phyloP scores from a whole-genome alignment of 441 rosid genomes.

The Rhodomyrtus psidioides region DNA sequence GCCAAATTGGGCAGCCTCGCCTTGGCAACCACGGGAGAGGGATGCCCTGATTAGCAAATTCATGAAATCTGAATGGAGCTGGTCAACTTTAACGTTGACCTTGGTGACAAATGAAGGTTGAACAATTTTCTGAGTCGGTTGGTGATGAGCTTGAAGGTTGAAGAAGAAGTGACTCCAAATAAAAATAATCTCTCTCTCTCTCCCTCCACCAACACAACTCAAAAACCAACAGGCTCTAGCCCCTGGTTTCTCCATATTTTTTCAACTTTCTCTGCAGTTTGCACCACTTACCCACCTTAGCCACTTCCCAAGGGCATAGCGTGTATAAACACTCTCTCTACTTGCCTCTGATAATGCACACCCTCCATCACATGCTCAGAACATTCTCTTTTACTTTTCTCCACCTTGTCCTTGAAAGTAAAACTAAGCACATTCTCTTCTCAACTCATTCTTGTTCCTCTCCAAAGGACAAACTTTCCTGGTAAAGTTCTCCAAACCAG shows the following conservation, averaged over 20 bases:
- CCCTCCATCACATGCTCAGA: neutral
- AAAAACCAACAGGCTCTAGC: slow-evolving; percentile 4
- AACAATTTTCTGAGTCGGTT: neutral
- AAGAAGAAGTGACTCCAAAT: neutral
- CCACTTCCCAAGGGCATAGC: neutral
- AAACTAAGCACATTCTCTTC: neutral
- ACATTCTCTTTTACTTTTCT: neutral
- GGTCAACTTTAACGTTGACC: neutral
- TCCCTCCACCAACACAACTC: neutral
- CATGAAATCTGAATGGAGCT: neutral
- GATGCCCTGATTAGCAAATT: neutral
- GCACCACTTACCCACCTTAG: neutral
- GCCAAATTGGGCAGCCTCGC: too few species aligned
- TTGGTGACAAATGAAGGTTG: neutral
- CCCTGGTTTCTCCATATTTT: neutral
- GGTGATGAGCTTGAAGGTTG: neutral
- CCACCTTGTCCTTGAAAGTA: neutral
- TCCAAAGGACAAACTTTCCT: neutral
- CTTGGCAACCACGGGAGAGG: too few species aligned
- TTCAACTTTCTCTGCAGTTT: neutral
- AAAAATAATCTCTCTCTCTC: neutral
- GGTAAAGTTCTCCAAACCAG: neutral
- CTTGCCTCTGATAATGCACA: accelerated
- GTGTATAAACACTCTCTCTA: neutral
- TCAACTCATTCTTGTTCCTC: neutral